Base-by-base conservation (phyloP, 2,329 filamentous ascomycete species). In the Trichoderma pleuroti region DNA sequence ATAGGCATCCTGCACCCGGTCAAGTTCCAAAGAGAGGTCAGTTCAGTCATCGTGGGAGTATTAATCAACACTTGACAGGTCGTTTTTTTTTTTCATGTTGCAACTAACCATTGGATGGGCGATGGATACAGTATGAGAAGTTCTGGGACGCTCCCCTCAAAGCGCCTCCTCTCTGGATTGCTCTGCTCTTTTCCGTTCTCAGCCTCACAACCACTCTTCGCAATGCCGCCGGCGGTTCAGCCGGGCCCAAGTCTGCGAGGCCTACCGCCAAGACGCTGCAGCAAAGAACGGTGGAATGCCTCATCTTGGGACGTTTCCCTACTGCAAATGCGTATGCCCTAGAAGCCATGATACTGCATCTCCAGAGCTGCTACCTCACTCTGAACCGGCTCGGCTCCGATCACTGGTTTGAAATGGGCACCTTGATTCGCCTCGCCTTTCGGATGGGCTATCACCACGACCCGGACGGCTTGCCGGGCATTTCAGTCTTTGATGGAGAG, bases 351-450 rank as follows among this genome's bases (percentile, higher is more conserved):
- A 46, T 67, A 1, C 12, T 67, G 21, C 64, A 67, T 39, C 18
- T 57, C 10, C 64, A 67, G 21, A 57, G 52, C n/a, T 42, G 34
- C 16, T 56, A 57, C 18, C 24, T 67, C 8, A 57, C 18, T 4
- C 34, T 57, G 14, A 11, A 67, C 12, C 57, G 57, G 24, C 64
- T 67, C 52, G 39, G 26, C 4, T 67, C 64, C 11, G 64, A 67
- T 16, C 64, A 57, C 12, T 67, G 64, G 64, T 67, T 67, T n/a
- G 64, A 67, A 9, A 57, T 67, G 64, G 64, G 64, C 26, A 67
- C 52, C 10, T 10, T 57, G 18, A 67, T 67, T 14, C 64, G 64
- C 18, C 64, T 67, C 10, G 64, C 64, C 24, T 67, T 67, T 39
- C 42, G 64, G 9, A 67, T 67, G 52, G 64, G 64, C 24, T 67